phyloP scores from a whole-genome alignment of 192 early-diverging fungal species.

The Backusella mclennaniae region DNA sequence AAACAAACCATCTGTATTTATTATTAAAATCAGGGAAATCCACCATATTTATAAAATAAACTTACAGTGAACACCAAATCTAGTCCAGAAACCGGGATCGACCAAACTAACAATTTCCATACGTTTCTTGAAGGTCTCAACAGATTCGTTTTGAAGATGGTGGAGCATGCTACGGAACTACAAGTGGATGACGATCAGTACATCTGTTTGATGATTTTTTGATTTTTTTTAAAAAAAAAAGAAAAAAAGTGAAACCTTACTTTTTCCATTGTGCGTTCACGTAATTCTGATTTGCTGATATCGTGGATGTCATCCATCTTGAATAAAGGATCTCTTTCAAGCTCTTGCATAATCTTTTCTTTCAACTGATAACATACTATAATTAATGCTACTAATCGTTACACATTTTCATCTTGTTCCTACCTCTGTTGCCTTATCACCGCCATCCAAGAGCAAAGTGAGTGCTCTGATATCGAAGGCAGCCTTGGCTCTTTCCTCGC shows the following conservation, averaged over 20 bases:
- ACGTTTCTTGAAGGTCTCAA: slow-evolving; percentile 66
- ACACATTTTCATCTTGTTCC: neutral
- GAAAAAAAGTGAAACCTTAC: slow-evolving; percentile 31
- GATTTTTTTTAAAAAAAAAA: neutral
- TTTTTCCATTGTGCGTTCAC: slow-evolving; percentile 86
- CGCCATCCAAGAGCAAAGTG: slow-evolving; percentile 85
- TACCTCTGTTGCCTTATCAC: slow-evolving; percentile 52
- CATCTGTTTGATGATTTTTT: neutral
- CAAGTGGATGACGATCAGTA: neutral
- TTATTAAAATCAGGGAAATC: neutral
- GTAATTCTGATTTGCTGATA: slow-evolving; percentile 70
- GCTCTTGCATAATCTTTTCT: slow-evolving; percentile 81
- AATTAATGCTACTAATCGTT: neutral
- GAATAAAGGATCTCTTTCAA: slow-evolving; percentile 84
- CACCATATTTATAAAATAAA: neutral
- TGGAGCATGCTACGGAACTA: slow-evolving; percentile 66
- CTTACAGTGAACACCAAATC: slow-evolving; percentile 83
- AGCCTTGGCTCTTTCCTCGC: slow-evolving; percentile 71
- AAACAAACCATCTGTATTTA: slow-evolving; percentile 66
- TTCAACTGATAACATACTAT: slow-evolving; percentile 41
- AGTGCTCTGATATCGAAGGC: slow-evolving; percentile 76
- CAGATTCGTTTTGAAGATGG: slow-evolving; percentile 70
- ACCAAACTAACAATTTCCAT: slow-evolving; percentile 81
- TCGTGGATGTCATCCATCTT: slow-evolving; percentile 79
- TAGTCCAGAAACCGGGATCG: slow-evolving; percentile 90